phyloP scores from a whole-genome alignment of 2,329 filamentous ascomycete species.

The Arthrobotrys musiformis region DNA sequence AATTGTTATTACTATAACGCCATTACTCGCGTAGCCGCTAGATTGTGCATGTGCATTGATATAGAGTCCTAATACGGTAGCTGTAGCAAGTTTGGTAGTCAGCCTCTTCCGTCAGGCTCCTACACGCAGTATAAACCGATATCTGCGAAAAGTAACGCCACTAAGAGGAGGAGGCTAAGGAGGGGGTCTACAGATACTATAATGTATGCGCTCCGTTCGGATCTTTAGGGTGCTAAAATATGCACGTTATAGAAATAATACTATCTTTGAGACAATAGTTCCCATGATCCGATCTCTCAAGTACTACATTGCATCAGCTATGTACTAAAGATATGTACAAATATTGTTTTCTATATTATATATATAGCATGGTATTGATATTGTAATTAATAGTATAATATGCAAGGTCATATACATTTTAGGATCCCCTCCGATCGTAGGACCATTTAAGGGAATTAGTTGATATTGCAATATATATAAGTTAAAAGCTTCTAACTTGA shows the following conservation, averaged over 20 bases:
- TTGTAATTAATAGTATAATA: neutral
- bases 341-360: neutral
- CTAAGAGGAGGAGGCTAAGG: neutral
- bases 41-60: slow-evolving; percentile 5
- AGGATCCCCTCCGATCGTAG: neutral
- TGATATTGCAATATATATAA: too few species aligned
- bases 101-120: neutral
- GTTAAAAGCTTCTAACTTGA: neutral
- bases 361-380: neutral
- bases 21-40: slow-evolving; percentile 2
- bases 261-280: neutral
- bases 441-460: neutral
- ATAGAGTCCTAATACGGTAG: neutral
- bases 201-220: neutral
- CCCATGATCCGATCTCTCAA: neutral
- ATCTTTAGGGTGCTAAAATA: neutral
- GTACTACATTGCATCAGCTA: neutral
- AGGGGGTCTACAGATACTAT: neutral
- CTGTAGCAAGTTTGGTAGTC: slow-evolving; percentile 9
- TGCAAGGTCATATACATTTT: neutral
- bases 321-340: neutral
- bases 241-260: neutral
- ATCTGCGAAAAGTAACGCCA: neutral
- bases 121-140: neutral
- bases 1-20: neutral